A percentile compares a stretch with the other conserved stretches of the same genome.
These are phyloP conservation scores for Pythium dissimile DNA, from an alignment of 352 stramenopile species.

Conservation along the genomic window DNA sequence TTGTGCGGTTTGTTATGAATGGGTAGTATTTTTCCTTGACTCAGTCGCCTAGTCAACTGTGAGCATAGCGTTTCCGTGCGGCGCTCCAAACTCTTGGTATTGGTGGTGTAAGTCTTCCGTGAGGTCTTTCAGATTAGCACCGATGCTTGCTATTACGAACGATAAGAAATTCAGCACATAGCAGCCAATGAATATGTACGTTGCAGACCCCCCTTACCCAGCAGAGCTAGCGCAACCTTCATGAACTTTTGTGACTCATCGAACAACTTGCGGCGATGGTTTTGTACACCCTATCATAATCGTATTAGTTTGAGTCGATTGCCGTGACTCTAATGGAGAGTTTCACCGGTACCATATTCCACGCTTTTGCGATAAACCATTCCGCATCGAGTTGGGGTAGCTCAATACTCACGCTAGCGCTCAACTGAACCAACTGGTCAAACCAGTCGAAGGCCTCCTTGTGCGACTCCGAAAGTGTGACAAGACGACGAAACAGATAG, in stretches of 20 bases:
- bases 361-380: conserved; percentile 72
- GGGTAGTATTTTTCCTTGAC: background rate
- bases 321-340: background rate
- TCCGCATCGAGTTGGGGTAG: conserved; percentile 52
- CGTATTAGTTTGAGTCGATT: background rate
- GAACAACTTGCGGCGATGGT: conserved; percentile 16
- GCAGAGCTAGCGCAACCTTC: conserved; percentile 13
- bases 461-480: conserved; percentile 48
- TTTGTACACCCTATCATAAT: conserved; percentile 17
- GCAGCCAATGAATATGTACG: background rate
- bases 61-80: background rate
- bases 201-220: conserved; percentile 2
- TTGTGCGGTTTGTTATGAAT: background rate
- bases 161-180: background rate
- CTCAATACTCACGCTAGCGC: conserved; percentile 39
- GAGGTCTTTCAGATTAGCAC: conserved; percentile 6
- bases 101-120: conserved; percentile 16
- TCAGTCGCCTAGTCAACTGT: background rate
- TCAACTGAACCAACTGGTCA: conserved; percentile 57
- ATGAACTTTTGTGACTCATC: conserved; percentile 22
- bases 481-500: conserved; percentile 62
- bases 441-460: conserved; percentile 47
- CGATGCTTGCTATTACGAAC: conserved; percentile 5
- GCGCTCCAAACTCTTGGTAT: conserved; percentile 7
- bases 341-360: conserved; percentile 59